Evolutionary conservation across 306 rosid genomes (phyloP), one percentile per base, ranked within the genome.

Genomic region (Quercus suber): DNA sequence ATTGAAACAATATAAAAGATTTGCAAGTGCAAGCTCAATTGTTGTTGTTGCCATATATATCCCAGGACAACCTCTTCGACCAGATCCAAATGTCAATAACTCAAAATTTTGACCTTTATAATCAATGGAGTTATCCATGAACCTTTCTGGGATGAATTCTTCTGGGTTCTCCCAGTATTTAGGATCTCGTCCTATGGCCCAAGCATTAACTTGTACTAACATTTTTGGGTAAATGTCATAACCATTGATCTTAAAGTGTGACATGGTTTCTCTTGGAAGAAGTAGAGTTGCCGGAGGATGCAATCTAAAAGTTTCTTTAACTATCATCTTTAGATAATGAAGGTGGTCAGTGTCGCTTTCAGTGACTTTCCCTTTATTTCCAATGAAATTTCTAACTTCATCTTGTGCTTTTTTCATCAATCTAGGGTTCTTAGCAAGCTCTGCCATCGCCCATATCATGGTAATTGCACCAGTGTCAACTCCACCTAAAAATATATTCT

Each of bases 101-200:
- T 86, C 85, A 17, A 55, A 84, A 30, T 88, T 64, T 2, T 84
- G 88, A 3, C 92, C 88, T 79, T 65, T 84, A 19, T 28, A 84
- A 73, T 90, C 89, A 4, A 82, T 57, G 0, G 71, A n/a, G 56
- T 81, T 71, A 8, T 71, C 84, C 4, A 18, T 9, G 64, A 88
- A 90, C 72, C 94, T 79, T 67, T 88, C 89, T 2, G 92, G 92
- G 45, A 69, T 21, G 69, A 88, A 88, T 61, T 86, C 87, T 11
- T 83, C 80, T 12, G 89, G 91, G 9, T 76, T 49, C n/a, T 59
- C 81, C 89, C 88, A 85, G 23, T 5, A 69, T 10, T 30, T 15
- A 4, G 86, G 88, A 21, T 86, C 90, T 33, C 80, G 58, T 33
- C 85, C 89, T 6, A 88, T 88, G 0, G 87, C 79, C 84, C 84